Percentiles rank a stretch among this genome's conserved stretches.
phyloP scores from a whole-genome alignment of 2,329 filamentous ascomycete species.

The Penicillium corylophilum region DNA sequence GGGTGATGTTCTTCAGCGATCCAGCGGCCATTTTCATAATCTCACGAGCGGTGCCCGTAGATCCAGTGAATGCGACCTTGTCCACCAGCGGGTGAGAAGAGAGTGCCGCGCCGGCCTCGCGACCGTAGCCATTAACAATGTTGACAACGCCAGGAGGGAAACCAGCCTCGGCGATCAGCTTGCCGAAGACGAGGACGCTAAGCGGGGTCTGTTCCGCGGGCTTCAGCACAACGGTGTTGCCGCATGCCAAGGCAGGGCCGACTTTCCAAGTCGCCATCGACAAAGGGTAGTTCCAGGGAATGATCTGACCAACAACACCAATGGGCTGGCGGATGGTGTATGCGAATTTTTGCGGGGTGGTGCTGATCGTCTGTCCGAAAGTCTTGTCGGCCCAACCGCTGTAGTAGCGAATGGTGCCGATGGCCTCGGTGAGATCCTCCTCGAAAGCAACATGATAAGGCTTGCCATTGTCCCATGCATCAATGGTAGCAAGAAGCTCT shows the following conservation, averaged over 20 bases:
- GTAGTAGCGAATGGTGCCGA: constrained; percentile 47
- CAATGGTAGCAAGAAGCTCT: constrained; percentile 59
- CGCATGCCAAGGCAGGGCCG: constrained; percentile 35
- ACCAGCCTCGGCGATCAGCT: constrained; percentile 34
- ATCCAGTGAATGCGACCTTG: constrained; percentile 38
- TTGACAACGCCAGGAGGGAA: constrained; percentile 38
- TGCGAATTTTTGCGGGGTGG: constrained; percentile 71
- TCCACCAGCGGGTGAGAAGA: constrained; percentile 34
- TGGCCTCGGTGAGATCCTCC: constrained; percentile 24
- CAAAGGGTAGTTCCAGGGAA: constrained; percentile 59
- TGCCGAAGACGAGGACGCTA: constrained; percentile 34
- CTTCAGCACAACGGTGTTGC: constrained; percentile 37
- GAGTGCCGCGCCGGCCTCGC: constrained; percentile 31
- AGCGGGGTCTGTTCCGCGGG: constrained; percentile 37
- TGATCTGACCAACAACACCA: constrained; percentile 78
- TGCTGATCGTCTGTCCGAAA: constrained; percentile 76
- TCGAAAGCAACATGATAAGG: constrained; percentile 23
- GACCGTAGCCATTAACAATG: constrained; percentile 35
- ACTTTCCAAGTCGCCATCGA: constrained; percentile 64
- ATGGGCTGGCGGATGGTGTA: constrained; percentile 74
- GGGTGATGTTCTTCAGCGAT: constrained; percentile 37
- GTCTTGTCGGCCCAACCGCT: constrained; percentile 87
- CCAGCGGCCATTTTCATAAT: constrained; percentile 39
- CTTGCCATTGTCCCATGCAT: constrained; percentile 76
- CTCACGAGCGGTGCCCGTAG: constrained; percentile 33